Evolutionary conservation across 176 grass and related monocot genomes (phyloP), one percentile per base, ranked within the genome.

Genomic region (Secale cereale): DNA sequence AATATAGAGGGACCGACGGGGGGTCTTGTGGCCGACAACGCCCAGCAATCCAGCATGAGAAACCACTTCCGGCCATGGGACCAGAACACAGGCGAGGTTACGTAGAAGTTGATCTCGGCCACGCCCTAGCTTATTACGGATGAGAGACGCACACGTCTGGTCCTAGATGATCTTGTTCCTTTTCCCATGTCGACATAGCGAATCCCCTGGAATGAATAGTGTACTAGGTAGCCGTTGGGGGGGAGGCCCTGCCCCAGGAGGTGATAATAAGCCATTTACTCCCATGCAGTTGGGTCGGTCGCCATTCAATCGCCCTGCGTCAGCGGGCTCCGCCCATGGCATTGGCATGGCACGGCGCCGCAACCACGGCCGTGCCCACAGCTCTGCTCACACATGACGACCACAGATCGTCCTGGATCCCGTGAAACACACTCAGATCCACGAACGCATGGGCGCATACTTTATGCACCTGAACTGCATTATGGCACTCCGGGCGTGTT

Each of bases 191-290:
- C 19, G 32, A 29, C 71, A 23, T 19, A 5, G 41, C 41, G 39
- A 10, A 32, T 29, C 36, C 32, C 39, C 26, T 80, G 61, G 26
- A 61, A 65, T 80, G 78, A 80, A 80, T 20, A 52, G 48, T 52
- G 13, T 48, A 48, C 14, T 52, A 43, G 59, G 59, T 66, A 80
- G 78, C 78, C 78, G 78, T 81, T 81, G 78, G 62, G 19, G 39
- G 12, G 50, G 32, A 56, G 33, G 36, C 8, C 36, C 36, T 37
- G 36, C 36, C 22, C 68, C 68, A 40, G 56, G 56, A 39, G 33
- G 33, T 4, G 77, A 67, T 76, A 60, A 78, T 56, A 25, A 50
- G 41, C 26, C 26, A 85, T 85, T 85, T 76, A 89, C 50, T 81
- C 7, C 82, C 45, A 76, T 76, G 26, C 72, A 76, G 71, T 16